A percentile compares a stretch with the other conserved stretches of the same genome.
Conservation (phyloP, 139 green algal species). For the Coelastrella sp. region DNA sequence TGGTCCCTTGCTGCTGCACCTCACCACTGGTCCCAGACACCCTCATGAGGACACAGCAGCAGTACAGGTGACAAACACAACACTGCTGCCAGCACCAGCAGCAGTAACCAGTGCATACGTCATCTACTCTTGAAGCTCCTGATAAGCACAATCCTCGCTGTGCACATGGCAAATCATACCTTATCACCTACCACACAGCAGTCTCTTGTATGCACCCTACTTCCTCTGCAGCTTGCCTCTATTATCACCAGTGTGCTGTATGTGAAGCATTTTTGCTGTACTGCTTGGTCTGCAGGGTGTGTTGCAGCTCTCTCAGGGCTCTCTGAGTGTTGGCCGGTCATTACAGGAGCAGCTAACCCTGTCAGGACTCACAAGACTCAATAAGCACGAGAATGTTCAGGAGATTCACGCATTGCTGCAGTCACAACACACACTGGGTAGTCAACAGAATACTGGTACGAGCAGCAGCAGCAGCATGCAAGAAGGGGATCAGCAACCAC, state of each 20-base stretch:
- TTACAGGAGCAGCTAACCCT: not conserved
- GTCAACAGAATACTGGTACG: not conserved
- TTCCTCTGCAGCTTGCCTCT: too few relatives aligned
- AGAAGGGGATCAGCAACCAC: not conserved
- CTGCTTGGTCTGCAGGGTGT: constrained; percentile 1
- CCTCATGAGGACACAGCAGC: not conserved
- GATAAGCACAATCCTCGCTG: too few relatives aligned
- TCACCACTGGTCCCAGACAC: not conserved
- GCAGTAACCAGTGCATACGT: too few relatives aligned
- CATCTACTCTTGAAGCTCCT: too few relatives aligned
- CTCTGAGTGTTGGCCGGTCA: not conserved
- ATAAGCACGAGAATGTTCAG: not conserved
- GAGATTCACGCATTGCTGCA: not conserved
- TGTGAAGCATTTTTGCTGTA: not conserved
- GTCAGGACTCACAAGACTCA: constrained; percentile 9
- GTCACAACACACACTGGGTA: not conserved
- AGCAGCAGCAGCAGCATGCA: constrained; percentile 31
- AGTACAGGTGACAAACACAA: not conserved
- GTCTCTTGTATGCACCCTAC: too few relatives aligned
- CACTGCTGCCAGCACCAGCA: not conserved
- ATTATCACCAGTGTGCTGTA: too few relatives aligned
- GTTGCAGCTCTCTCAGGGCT: not conserved
- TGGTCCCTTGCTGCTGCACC: not conserved
- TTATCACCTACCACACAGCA: too few relatives aligned
- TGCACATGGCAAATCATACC: too few relatives aligned